Percentiles rank a stretch among this genome's conserved stretches.
Evolutionary conservation across 2,329 filamentous ascomycete species (phyloP).

Genomic region (Mariannaea sp.): DNA sequence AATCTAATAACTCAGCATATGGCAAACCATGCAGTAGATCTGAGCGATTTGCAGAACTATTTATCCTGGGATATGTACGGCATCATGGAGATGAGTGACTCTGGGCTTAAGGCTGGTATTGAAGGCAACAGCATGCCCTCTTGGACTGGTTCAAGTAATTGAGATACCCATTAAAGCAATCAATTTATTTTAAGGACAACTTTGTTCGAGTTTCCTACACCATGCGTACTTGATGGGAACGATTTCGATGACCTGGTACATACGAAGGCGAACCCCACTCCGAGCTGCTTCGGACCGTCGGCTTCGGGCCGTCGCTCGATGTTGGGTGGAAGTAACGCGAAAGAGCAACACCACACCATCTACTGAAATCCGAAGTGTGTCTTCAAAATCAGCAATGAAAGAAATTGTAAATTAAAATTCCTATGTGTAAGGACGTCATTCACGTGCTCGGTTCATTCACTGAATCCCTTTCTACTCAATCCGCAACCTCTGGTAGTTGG

Average conservation of each 20-base stretch:
- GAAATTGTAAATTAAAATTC: too few species aligned
- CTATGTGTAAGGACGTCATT: too few species aligned
- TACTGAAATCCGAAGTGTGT: background rate
- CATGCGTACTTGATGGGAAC: background rate
- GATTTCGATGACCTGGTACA: slow-evolving; percentile 11
- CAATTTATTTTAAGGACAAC: background rate
- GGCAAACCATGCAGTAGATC: slow-evolving; percentile 44
- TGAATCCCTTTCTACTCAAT: background rate
- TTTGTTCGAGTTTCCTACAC: background rate
- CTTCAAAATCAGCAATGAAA: too few species aligned
- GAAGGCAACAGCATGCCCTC: slow-evolving; percentile 43
- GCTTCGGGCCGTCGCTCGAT: slow-evolving; percentile 28
- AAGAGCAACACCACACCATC: slow-evolving; percentile 23
- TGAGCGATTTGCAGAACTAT: slow-evolving; percentile 47
- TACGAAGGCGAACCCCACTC: slow-evolving; percentile 9
- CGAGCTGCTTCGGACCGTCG: slow-evolving; percentile 21
- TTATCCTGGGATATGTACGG: slow-evolving; percentile 49
- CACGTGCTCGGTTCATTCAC: too few species aligned
- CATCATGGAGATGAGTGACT: slow-evolving; percentile 48
- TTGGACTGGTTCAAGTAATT: slow-evolving; percentile 35
- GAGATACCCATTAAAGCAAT: background rate
- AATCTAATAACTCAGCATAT: slow-evolving; percentile 34
- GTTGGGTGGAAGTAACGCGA: slow-evolving; percentile 9
- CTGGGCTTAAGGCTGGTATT: slow-evolving; percentile 42
- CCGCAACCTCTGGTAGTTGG: slow-evolving; percentile 52